phyloP scores from a whole-genome alignment of 2,329 filamentous ascomycete species.

The Trichoderma sp. region DNA sequence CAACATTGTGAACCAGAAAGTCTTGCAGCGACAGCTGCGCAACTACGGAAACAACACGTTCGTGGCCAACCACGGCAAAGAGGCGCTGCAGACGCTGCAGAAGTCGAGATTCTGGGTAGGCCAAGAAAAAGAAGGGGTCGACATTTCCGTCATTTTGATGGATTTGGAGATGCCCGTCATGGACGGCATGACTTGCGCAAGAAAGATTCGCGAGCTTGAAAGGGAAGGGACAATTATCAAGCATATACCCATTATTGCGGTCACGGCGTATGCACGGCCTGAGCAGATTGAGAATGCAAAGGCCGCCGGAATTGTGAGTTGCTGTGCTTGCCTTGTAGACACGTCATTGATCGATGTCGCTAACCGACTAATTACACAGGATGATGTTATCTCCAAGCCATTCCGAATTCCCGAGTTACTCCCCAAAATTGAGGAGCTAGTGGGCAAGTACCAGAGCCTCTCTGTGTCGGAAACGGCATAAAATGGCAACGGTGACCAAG shows the following conservation, averaged over 20 bases:
- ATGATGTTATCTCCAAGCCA: constrained; percentile 76
- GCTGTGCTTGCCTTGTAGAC: background rate
- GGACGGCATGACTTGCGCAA: constrained; percentile 73
- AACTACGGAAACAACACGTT: constrained; percentile 58
- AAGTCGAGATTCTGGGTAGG: constrained; percentile 55
- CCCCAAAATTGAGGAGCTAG: constrained; percentile 61
- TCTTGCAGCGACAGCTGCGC: constrained; percentile 59
- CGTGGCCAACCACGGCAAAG: constrained; percentile 62
- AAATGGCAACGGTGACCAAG: background rate
- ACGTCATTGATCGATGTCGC: background rate
- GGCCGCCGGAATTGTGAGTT: constrained; percentile 66
- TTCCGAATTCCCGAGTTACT: constrained; percentile 72
- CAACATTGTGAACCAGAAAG: constrained; percentile 64
- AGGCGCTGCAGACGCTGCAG: constrained; percentile 57
- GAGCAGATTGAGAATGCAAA: constrained; percentile 72
- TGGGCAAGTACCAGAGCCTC: constrained; percentile 39
- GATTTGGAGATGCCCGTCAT: constrained; percentile 82
- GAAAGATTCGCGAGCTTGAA: constrained; percentile 66
- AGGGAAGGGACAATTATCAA: constrained; percentile 55
- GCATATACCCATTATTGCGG: constrained; percentile 76
- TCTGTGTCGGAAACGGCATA: constrained; percentile 26
- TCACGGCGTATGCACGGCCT: constrained; percentile 74
- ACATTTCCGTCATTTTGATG: constrained; percentile 70
- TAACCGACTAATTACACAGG: constrained; percentile 37
- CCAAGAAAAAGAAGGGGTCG: constrained; percentile 44